phyloP scores from a whole-genome alignment of 352 stramenopile species.

The Phytophthora palmivora region DNA sequence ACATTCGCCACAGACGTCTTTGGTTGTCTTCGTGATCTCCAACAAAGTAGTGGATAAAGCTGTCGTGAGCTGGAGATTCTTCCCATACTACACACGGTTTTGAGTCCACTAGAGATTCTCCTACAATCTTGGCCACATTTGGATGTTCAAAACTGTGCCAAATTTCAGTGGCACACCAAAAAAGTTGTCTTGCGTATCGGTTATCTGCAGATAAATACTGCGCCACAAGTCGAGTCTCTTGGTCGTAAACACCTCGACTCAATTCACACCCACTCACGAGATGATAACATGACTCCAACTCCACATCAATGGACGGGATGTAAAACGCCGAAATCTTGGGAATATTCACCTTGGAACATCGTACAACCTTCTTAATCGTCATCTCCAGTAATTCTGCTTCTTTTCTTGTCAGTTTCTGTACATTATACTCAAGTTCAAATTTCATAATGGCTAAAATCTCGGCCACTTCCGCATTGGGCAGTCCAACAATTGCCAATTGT shows the following conservation, averaged over 20 bases:
- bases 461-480: slow-evolving; percentile 13
- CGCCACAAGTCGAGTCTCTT: slow-evolving; percentile 19
- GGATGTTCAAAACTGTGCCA: slow-evolving; percentile 35
- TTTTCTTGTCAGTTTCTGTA: slow-evolving; percentile 9
- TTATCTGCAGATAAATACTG: slow-evolving; percentile 27
- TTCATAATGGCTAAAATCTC: slow-evolving; percentile 32
- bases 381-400: slow-evolving; percentile 18
- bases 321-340: slow-evolving; percentile 37
- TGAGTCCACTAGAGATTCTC: slow-evolving; percentile 13
- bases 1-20: slow-evolving; percentile 29
- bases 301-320: slow-evolving; percentile 34
- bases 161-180: slow-evolving; percentile 23
- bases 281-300: slow-evolving; percentile 1
- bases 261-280: slow-evolving; percentile 11
- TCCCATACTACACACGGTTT: slow-evolving; percentile 31
- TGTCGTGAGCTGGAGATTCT: slow-evolving; percentile 15
- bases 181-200: slow-evolving; percentile 17
- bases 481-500: neutral
- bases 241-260: slow-evolving; percentile 23
- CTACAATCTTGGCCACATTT: slow-evolving; percentile 28
- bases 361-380: slow-evolving; percentile 16
- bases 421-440: slow-evolving; percentile 33
- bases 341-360: slow-evolving; percentile 22
- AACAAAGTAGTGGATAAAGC: slow-evolving; percentile 32
- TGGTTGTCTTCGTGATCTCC: slow-evolving; percentile 7